Evolutionary conservation across 2,329 filamentous ascomycete species (phyloP).

Genomic region (Epichloe amarillans): DNA sequence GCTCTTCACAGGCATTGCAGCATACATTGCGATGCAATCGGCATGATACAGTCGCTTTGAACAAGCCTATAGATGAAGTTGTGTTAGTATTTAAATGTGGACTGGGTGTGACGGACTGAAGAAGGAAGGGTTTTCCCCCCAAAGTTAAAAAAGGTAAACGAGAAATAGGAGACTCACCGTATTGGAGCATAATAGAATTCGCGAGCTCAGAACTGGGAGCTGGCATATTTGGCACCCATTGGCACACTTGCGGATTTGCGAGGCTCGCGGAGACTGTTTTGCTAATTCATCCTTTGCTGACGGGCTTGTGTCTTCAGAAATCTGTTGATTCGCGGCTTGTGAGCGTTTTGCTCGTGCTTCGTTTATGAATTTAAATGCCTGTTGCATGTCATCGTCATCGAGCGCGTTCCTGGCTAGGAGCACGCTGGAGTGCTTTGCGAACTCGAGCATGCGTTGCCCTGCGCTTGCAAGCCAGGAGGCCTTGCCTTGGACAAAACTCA

Average conservation of each 20-base stretch:
- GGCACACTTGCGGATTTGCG: slow-evolving; percentile 27
- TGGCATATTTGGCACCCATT: slow-evolving; percentile 36
- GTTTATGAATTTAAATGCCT: slow-evolving; percentile 30
- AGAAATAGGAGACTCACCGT: slow-evolving; percentile 23
- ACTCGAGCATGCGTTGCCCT: slow-evolving; percentile 36
- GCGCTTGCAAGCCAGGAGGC: slow-evolving; percentile 37
- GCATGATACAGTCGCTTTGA: slow-evolving; percentile 33
- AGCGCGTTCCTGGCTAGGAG: slow-evolving; percentile 36
- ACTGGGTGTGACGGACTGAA: background rate
- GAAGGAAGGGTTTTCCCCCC: background rate
- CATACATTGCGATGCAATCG: slow-evolving; percentile 27
- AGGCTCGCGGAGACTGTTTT: slow-evolving; percentile 18
- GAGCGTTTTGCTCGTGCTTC: slow-evolving; percentile 22
- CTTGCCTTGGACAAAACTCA: slow-evolving; percentile 37
- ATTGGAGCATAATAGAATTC: slow-evolving; percentile 35
- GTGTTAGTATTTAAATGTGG: background rate
- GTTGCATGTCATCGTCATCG: slow-evolving; percentile 27
- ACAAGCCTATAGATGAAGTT: slow-evolving; percentile 23
- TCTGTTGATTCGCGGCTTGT: background rate
- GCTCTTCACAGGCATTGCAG: slow-evolving; percentile 22
- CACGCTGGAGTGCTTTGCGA: slow-evolving; percentile 39
- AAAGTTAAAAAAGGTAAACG: background rate
- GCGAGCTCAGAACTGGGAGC: slow-evolving; percentile 33
- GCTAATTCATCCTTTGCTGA: slow-evolving; percentile 1
- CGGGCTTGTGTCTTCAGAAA: background rate